Percentiles rank a stretch among this genome's conserved stretches.
Conservation (phyloP, 2,329 filamentous ascomycete species). For the Calonectria henricotiae region DNA sequence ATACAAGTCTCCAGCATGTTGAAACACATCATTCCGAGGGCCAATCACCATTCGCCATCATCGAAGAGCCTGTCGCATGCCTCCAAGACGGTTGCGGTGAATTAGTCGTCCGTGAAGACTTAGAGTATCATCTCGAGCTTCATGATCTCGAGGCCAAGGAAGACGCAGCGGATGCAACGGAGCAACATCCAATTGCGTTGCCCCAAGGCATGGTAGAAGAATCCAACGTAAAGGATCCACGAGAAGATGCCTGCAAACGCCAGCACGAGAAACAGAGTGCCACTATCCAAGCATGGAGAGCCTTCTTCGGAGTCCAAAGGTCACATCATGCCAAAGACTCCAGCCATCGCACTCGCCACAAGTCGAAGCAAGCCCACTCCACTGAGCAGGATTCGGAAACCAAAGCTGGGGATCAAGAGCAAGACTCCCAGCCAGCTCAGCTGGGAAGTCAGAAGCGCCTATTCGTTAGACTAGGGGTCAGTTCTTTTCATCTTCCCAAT, state of each 20-base stretch:
- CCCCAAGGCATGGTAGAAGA: slow-evolving; percentile 26
- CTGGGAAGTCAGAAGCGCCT: slow-evolving; percentile 33
- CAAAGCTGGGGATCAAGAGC: slow-evolving; percentile 25
- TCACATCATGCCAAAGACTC: slow-evolving; percentile 37
- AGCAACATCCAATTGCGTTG: slow-evolving; percentile 36
- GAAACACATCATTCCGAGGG: slow-evolving; percentile 51
- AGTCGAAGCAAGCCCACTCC: slow-evolving; percentile 42
- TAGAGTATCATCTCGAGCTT: slow-evolving; percentile 50
- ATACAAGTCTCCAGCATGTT: slow-evolving; percentile 50
- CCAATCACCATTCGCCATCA: slow-evolving; percentile 36
- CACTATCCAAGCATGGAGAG: slow-evolving; percentile 49
- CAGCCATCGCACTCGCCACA: slow-evolving; percentile 47
- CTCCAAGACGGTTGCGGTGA: slow-evolving; percentile 72
- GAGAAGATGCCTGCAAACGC: slow-evolving; percentile 31
- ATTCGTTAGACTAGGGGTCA: slow-evolving; percentile 46
- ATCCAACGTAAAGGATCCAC: background rate
- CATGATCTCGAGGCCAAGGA: slow-evolving; percentile 50
- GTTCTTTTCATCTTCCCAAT: background rate
- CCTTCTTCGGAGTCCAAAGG: slow-evolving; percentile 42
- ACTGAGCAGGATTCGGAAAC: slow-evolving; percentile 31
- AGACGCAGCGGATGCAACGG: slow-evolving; percentile 36
- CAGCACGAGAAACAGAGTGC: slow-evolving; percentile 41
- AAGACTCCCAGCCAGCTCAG: slow-evolving; percentile 19
- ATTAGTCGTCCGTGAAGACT: slow-evolving; percentile 53
- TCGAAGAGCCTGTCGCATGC: slow-evolving; percentile 41